These are phyloP conservation scores for Mrakiaceae sp. DNA, from an alignment of 1,284 basidiomycete genomes.

Conservation along the genomic window DNA sequence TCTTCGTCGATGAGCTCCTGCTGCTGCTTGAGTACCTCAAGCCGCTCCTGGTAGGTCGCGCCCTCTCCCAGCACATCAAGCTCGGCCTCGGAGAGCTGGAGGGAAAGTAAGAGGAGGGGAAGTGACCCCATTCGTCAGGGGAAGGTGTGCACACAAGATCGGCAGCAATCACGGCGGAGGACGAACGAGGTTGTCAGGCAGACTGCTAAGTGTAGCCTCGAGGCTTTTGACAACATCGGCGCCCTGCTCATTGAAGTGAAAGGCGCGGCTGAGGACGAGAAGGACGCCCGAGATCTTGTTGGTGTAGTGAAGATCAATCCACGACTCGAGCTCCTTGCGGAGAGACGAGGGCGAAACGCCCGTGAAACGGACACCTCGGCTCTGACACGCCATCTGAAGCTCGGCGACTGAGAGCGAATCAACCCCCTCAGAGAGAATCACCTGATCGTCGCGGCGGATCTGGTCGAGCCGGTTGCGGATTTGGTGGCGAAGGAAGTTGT, in stretches of 20 bases:
- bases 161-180: background rate
- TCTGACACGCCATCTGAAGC: constrained; percentile 84
- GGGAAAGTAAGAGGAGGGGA: constrained; percentile 7
- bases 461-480: constrained; percentile 76
- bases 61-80: constrained; percentile 87
- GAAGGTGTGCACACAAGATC: background rate
- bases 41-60: constrained; percentile 92
- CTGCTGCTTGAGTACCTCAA: constrained; percentile 95
- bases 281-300: constrained; percentile 81
- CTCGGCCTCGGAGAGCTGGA: constrained; percentile 87
- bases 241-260: constrained; percentile 78
- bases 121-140: background rate
- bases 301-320: constrained; percentile 87
- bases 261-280: constrained; percentile 82
- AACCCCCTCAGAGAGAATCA: constrained; percentile 80
- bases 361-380: constrained; percentile 80
- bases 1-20: constrained; percentile 99
- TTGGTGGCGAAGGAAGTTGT: constrained; percentile 92
- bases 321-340: constrained; percentile 78
- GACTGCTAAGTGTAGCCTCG: constrained; percentile 79
- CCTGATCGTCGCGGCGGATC: constrained; percentile 79
- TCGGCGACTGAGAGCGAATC: constrained; percentile 83
- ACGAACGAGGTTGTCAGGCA: constrained; percentile 87
- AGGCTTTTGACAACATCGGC: constrained; percentile 73
- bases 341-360: constrained; percentile 73